phyloP scores from a whole-genome alignment of 768 basidiomycete genomes.

The Sarcodon aspratus region DNA sequence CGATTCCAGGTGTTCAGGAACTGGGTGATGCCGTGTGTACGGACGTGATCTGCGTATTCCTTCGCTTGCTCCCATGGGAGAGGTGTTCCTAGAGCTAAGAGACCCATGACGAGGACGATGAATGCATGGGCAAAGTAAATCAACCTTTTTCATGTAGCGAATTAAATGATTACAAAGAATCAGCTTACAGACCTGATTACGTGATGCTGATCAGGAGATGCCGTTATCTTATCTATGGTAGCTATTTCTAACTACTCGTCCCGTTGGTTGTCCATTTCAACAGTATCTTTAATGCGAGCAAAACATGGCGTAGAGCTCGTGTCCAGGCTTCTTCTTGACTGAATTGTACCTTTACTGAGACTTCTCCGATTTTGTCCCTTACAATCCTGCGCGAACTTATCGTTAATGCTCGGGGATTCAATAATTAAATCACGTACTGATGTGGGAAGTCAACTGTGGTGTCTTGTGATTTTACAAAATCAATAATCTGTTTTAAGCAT shows the following conservation, averaged over 20 bases:
- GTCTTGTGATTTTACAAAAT: conserved; percentile 71
- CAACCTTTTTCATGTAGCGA: no score
- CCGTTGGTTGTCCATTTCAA: conserved; percentile 82
- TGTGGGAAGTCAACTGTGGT: conserved; percentile 69
- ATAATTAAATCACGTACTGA: conserved; percentile 45
- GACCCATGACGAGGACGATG: conserved; percentile 53
- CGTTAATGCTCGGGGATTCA: not conserved
- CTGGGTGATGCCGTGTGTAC: conserved; percentile 88
- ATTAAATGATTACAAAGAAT: no score
- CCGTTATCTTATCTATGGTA: not conserved
- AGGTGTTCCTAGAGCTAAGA: conserved; percentile 87
- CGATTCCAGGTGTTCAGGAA: conserved; percentile 90
- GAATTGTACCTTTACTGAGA: conserved; percentile 89
- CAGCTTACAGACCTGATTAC: no score
- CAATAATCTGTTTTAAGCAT: conserved; percentile 85
- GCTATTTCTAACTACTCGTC: conserved; percentile 38
- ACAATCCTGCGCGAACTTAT: conserved; percentile 42
- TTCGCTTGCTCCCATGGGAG: conserved; percentile 87
- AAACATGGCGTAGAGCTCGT: conserved; percentile 80
- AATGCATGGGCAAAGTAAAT: not conserved
- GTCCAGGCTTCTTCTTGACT: conserved; percentile 97
- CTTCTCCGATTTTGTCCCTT: conserved; percentile 94
- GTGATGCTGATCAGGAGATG: no score
- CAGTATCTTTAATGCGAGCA: conserved; percentile 80
- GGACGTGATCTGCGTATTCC: conserved; percentile 79